These are phyloP conservation scores for Vitis vinifera DNA, from an alignment of 164 flowering plant genomes.

Conservation along the genomic window DNA sequence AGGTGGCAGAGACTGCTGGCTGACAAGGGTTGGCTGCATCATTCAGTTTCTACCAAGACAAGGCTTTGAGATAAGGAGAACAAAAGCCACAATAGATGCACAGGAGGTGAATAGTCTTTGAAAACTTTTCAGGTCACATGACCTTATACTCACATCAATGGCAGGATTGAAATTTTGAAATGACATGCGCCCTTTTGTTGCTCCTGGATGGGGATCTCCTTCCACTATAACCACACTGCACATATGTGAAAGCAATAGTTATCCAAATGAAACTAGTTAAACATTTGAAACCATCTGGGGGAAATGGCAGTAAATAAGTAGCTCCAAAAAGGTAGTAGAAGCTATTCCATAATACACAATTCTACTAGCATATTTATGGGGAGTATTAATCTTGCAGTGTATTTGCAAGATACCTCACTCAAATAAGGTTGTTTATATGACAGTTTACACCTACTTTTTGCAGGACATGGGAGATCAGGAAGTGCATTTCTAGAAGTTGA, in stretches of 20 bases:
- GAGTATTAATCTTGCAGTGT: too few relatives aligned
- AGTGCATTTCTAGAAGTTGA: too few relatives aligned
- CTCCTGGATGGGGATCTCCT: constrained; percentile 89
- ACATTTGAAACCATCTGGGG: background rate
- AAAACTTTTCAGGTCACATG: constrained; percentile 18
- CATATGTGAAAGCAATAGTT: background rate
- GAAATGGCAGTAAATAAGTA: background rate
- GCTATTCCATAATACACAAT: too few relatives aligned
- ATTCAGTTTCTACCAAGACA: constrained; percentile 72
- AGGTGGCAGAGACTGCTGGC: constrained; percentile 35
- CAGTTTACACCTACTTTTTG: too few relatives aligned
- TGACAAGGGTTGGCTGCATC: constrained; percentile 36
- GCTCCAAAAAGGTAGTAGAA: background rate
- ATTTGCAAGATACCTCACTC: too few relatives aligned
- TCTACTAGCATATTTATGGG: too few relatives aligned
- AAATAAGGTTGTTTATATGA: too few relatives aligned
- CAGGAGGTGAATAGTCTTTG: constrained; percentile 7
- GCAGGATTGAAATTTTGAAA: constrained; percentile 86
- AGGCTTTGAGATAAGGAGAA: constrained; percentile 27
- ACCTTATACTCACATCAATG: constrained; percentile 81
- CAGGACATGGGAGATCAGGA: too few relatives aligned
- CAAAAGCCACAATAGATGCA: constrained; percentile 18
- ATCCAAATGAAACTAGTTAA: background rate
- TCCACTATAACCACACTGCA: constrained; percentile 84
- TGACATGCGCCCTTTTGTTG: constrained; percentile 80